Conservation (phyloP, 176 grass and related monocot species). For the Urochloa ruziziensis region DNA sequence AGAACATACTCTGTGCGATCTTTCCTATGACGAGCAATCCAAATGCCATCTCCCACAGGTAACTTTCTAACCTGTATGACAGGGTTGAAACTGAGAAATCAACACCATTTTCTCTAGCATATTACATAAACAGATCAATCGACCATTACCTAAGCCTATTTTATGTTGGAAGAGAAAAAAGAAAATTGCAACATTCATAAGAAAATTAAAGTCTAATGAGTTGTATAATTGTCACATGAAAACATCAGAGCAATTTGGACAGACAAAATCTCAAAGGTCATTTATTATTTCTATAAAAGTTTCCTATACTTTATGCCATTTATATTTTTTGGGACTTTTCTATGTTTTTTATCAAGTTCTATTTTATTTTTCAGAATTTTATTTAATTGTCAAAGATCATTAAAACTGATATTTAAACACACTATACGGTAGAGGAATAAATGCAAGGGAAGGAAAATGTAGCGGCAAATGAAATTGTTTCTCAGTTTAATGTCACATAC, state of each 20-base stretch:
- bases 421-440: neutral
- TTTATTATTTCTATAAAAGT: neutral
- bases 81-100: constrained; percentile 31
- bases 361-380: neutral
- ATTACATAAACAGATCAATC: constrained; percentile 21
- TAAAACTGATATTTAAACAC: neutral
- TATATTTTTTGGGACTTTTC: neutral
- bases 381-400: neutral
- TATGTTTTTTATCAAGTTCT: neutral
- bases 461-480: neutral
- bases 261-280: neutral
- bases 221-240: neutral
- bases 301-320: neutral
- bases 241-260: neutral
- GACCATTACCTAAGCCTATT: neutral
- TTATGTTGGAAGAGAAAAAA: neutral
- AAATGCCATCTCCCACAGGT: constrained; percentile 90
- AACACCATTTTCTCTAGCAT: constrained; percentile 3
- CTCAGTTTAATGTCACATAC: neutral
- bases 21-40: constrained; percentile 62
- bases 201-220: neutral
- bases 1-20: constrained; percentile 75
- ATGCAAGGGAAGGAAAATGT: neutral
- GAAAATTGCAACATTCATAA: neutral
- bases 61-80: constrained; percentile 59